A percentile compares a stretch with the other conserved stretches of the same genome.
phyloP scores from a whole-genome alignment of 2,329 filamentous ascomycete genomes.

The Diplodia scrobiculata region DNA sequence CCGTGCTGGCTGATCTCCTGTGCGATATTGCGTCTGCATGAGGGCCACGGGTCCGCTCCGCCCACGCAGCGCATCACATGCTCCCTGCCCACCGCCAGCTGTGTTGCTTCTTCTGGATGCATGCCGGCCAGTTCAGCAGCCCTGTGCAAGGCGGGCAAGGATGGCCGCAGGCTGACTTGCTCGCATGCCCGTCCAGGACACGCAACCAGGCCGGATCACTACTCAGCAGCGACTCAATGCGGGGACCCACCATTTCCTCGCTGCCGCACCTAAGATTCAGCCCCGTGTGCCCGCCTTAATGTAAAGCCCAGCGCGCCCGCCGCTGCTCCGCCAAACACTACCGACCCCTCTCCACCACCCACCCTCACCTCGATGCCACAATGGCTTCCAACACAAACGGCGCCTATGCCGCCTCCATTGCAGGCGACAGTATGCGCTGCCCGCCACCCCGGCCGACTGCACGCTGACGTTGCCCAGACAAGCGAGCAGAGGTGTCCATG shows the following conservation, averaged over 20 bases:
- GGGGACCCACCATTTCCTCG: constrained; percentile 28
- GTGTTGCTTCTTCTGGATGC: constrained; percentile 24
- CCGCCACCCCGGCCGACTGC: neutral
- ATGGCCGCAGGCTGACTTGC: constrained; percentile 26
- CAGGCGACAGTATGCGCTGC: constrained; percentile 24
- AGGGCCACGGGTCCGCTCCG: constrained; percentile 21
- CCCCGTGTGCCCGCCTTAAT: constrained; percentile 29
- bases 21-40: constrained; percentile 22
- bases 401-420: constrained; percentile 28
- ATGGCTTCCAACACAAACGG: constrained; percentile 25
- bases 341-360: neutral
- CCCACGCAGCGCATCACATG: constrained; percentile 20
- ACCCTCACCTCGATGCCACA: constrained; percentile 18
- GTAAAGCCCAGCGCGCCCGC: constrained; percentile 17
- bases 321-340: constrained; percentile 16
- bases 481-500: constrained; percentile 67
- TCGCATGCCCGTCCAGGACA: constrained; percentile 25
- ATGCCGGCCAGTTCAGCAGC: constrained; percentile 16
- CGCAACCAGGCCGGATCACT: constrained; percentile 23
- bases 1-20: constrained; percentile 23
- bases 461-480: constrained; percentile 51
- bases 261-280: constrained; percentile 28
- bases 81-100: constrained; percentile 22
- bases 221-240: constrained; percentile 29
- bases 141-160: constrained; percentile 26